Percentiles rank a stretch among this genome's conserved stretches.
phyloP scores from a whole-genome alignment of 345 rosid species.

The Anacardium occidentale region DNA sequence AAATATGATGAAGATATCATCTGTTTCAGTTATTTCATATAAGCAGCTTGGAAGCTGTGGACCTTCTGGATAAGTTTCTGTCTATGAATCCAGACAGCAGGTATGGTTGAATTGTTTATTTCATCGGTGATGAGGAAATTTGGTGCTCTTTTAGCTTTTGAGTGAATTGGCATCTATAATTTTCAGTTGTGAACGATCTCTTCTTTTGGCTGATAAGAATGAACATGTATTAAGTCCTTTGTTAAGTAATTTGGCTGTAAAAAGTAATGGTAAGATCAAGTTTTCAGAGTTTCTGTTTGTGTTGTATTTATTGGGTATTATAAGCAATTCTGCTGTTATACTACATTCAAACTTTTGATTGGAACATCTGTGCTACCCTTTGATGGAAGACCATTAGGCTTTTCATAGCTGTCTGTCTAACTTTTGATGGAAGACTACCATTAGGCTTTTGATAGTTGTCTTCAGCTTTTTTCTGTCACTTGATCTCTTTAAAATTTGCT shows the following conservation, averaged over 20 bases:
- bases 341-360: not conserved
- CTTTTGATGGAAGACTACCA: not conserved
- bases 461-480: not conserved
- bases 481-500: not conserved
- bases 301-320: not conserved
- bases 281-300: not conserved
- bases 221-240: not conserved
- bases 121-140: not conserved
- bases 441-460: not conserved
- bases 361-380: no score
- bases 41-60: conserved; percentile 72
- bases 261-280: not conserved
- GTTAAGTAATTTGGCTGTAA: not conserved
- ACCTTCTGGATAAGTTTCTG: conserved; percentile 72
- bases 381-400: not conserved
- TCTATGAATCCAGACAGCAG: conserved; percentile 86
- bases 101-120: conserved; percentile 39
- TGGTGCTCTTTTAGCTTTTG: conserved; percentile 5
- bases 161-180: conserved; percentile 10
- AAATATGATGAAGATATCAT: conserved; percentile 23
- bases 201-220: conserved; percentile 4
- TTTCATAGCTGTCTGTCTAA: not conserved
- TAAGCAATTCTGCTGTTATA: not conserved
- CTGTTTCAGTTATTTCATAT: conserved; percentile 67
- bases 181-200: conserved; percentile 6